Evolutionary conservation across 2,329 filamentous ascomycete genomes (phyloP), one percentile per base, ranked within the genome.

Genomic region (Orbilia brochopaga): DNA sequence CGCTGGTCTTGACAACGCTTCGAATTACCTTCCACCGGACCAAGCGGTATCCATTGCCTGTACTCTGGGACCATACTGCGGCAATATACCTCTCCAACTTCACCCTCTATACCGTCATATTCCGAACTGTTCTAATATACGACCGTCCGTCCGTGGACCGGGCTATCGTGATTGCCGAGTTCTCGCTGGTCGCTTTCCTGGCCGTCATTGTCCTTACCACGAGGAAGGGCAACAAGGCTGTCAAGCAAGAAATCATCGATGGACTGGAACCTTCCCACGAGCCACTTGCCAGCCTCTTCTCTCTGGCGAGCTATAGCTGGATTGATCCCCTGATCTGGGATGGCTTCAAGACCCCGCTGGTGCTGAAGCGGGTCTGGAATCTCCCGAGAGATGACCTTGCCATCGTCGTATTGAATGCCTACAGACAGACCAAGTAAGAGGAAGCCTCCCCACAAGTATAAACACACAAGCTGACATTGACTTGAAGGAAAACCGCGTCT

Each of bases 1-100:
- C 92, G 42, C 82, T 93, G 27, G 80, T 87, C 15, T 84, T 99
- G 67, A 88, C 88, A 13, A 85, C 87, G 19, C 81, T 92, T 48
- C 88, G 94, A 35, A 82, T 97, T 76, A 62, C 70, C 21, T 59
- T 87, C 80, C 80, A 86, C 83, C 80, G 88, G 79, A 83, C 81
- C 50, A 79, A 86, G 82, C 80, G 86, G 81, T 77, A 86, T 81
- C 85, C 85, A 79, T 79, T 94, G 13, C 88, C 89, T 7, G 84
- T 85, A 67, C 82, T 97, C 7, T 99, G 94, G 94, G 92, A 93
- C 78, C 94, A 99, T 80, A 97, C 94, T 0, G 90, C 91, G 19
- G 81, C 85, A 74, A 86, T 99, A 60, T 99, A 99, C 79, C 85
- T 85, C 61, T 82, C 87, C 60, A 88, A 92, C 78, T 99, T 93